phyloP scores from a whole-genome alignment of 1,284 basidiomycete genomes.

The Ceratobasidium sp. region DNA sequence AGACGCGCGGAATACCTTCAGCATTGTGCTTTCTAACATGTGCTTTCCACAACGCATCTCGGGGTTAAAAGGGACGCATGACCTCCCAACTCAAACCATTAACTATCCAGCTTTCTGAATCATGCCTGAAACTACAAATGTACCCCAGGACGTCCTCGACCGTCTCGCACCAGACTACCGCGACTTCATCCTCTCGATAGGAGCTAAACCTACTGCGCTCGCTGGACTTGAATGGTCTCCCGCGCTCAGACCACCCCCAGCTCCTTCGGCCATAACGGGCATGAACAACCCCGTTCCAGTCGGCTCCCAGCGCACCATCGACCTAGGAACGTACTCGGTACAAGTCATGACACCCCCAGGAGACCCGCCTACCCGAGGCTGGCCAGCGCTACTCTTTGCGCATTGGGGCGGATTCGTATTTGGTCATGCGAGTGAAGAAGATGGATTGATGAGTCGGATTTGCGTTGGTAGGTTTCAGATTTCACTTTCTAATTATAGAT shows the following conservation, averaged over 20 bases:
- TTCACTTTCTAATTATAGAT: conserved; percentile 45
- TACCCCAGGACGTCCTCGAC: conserved; percentile 4
- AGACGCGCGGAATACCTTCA: no score
- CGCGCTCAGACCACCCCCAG: conserved; percentile 7
- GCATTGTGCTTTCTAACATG: no score
- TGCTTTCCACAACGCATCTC: no score
- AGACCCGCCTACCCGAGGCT: conserved; percentile 56
- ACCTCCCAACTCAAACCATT: no score
- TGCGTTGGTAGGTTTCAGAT: conserved; percentile 75
- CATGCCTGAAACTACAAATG: neutral
- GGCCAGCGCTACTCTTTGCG: conserved; percentile 67
- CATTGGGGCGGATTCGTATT: conserved; percentile 58
- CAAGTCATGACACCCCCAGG: conserved; percentile 66
- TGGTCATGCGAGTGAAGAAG: conserved; percentile 17
- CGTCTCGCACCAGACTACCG: conserved; percentile 9
- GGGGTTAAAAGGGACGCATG: no score
- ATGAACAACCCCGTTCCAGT: neutral
- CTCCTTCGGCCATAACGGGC: neutral
- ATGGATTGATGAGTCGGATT: conserved; percentile 50
- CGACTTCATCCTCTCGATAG: neutral
- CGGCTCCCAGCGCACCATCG: conserved; percentile 11
- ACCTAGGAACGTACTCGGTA: conserved; percentile 56
- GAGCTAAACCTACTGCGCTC: neutral
- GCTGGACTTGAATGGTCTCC: neutral
- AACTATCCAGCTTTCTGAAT: neutral